Evolutionary conservation across 495 filamentous ascomycete species (phyloP).

Genomic region (Barbatosphaeria neglecta): DNA sequence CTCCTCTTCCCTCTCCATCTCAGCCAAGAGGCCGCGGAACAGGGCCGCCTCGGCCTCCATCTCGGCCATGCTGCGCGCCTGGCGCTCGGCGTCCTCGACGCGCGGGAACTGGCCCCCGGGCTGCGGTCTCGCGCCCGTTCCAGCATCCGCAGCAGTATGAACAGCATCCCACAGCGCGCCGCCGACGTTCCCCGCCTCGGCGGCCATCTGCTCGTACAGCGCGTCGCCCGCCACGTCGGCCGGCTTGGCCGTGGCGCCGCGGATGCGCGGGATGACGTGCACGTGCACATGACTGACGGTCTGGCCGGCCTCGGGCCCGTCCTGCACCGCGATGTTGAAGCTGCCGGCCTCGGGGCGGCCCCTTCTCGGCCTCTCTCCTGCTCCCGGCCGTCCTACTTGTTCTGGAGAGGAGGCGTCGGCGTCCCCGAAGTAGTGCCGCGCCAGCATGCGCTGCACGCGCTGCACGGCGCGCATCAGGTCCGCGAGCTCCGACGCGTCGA

Average conservation of each 20-base stretch:
- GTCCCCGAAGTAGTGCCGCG: constrained; percentile 52
- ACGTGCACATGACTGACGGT: constrained; percentile 83
- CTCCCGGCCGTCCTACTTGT: not conserved
- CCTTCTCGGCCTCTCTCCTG: not conserved
- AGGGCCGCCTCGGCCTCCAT: constrained; percentile 70
- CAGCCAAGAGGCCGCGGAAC: constrained; percentile 34
- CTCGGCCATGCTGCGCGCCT: constrained; percentile 55
- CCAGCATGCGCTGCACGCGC: constrained; percentile 65
- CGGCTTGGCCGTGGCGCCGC: constrained; percentile 27
- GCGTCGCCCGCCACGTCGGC: constrained; percentile 40
- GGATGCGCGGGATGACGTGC: constrained; percentile 75
- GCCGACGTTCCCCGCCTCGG: constrained; percentile 75
- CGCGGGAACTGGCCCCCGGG: constrained; percentile 35
- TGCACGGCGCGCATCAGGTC: constrained; percentile 83
- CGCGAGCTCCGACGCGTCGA: constrained; percentile 58
- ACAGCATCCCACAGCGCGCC: constrained; percentile 39
- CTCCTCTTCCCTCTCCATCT: constrained; percentile 17
- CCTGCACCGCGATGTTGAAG: constrained; percentile 89
- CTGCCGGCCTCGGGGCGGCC: constrained; percentile 28
- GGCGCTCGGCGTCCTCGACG: constrained; percentile 58
- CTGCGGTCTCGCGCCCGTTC: constrained; percentile 15
- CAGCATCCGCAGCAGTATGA: no score
- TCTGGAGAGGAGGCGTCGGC: constrained; percentile 1
- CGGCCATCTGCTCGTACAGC: constrained; percentile 74
- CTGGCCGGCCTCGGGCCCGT: constrained; percentile 81